Evolutionary conservation across 495 filamentous ascomycete genomes (phyloP).

Genomic region (Halenospora varia): DNA sequence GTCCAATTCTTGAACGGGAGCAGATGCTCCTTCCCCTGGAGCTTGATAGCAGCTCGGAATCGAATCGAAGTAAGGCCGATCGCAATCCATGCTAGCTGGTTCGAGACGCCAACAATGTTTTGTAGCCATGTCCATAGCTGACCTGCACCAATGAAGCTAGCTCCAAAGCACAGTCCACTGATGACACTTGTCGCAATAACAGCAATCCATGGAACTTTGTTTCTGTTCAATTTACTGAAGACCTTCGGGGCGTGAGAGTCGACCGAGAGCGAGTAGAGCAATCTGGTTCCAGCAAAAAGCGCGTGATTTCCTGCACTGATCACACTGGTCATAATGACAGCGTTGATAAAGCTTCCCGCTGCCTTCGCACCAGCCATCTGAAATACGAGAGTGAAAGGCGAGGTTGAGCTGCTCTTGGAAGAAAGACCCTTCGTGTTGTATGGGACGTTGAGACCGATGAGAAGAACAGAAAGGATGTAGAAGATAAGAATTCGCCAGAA

Average conservation of each 20-base stretch:
- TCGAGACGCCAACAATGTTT: constrained; percentile 57
- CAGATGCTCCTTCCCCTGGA: constrained; percentile 51
- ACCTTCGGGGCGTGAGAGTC: constrained; percentile 55
- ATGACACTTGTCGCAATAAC: constrained; percentile 52
- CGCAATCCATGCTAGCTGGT: constrained; percentile 58
- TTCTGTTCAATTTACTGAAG: constrained; percentile 49
- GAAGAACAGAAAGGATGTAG: constrained; percentile 61
- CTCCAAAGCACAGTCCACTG: constrained; percentile 55
- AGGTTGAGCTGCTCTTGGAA: constrained; percentile 37
- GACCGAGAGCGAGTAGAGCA: constrained; percentile 57
- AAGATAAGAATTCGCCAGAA: constrained; percentile 72
- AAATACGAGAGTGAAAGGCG: constrained; percentile 70
- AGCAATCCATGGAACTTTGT: constrained; percentile 54
- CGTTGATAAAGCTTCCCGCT: constrained; percentile 62
- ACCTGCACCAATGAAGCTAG: constrained; percentile 57
- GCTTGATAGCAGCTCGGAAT: constrained; percentile 50
- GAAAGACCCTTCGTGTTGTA: constrained; percentile 45
- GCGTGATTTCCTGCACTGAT: constrained; percentile 66
- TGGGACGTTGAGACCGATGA: constrained; percentile 56
- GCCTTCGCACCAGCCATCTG: constrained; percentile 58
- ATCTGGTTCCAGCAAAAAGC: constrained; percentile 57
- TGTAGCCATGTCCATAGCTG: constrained; percentile 24
- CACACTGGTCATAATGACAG: constrained; percentile 66
- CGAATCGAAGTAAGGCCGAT: constrained; percentile 56
- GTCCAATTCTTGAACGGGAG: constrained; percentile 61